These are phyloP conservation scores for Dinochytrium kinnereticum DNA, from an alignment of 371 early-diverging fungal genomes.

Conservation along the genomic window DNA sequence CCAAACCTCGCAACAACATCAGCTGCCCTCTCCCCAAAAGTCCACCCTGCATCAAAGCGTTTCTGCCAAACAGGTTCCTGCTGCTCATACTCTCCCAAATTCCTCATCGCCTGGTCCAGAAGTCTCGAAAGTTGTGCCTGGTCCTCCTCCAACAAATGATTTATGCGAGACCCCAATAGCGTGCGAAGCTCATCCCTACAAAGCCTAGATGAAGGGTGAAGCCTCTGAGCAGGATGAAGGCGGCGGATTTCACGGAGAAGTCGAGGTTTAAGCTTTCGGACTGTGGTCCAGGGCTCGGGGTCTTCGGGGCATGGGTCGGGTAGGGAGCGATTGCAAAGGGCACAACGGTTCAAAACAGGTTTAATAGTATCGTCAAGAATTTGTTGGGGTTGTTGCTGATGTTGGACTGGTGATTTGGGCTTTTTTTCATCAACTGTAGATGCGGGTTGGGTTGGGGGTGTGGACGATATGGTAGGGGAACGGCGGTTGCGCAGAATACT, in stretches of 20 bases:
- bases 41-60: conserved; percentile 36
- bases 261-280: conserved; percentile 33
- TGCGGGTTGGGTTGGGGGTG: neutral
- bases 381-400: neutral
- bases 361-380: neutral
- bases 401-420: neutral
- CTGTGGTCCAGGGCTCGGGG: conserved; percentile 11
- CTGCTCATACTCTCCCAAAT: conserved; percentile 35
- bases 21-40: conserved; percentile 37
- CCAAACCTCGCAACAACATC: conserved; percentile 41
- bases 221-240: conserved; percentile 17
- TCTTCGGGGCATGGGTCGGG: conserved; percentile 29
- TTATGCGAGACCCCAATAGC: neutral
- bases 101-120: conserved; percentile 42
- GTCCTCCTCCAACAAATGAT: conserved; percentile 22
- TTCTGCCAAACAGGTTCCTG: conserved; percentile 39
- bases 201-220: conserved; percentile 12
- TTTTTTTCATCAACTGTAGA: neutral
- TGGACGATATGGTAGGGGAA: neutral
- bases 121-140: conserved; percentile 22
- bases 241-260: conserved; percentile 36
- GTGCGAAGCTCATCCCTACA: conserved; percentile 13
- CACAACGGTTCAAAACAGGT: conserved; percentile 18
- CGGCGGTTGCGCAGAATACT: neutral
- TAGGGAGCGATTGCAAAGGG: conserved; percentile 28